These are phyloP conservation scores for Mycena venus DNA, from an alignment of 768 basidiomycete species.

Conservation along the genomic window DNA sequence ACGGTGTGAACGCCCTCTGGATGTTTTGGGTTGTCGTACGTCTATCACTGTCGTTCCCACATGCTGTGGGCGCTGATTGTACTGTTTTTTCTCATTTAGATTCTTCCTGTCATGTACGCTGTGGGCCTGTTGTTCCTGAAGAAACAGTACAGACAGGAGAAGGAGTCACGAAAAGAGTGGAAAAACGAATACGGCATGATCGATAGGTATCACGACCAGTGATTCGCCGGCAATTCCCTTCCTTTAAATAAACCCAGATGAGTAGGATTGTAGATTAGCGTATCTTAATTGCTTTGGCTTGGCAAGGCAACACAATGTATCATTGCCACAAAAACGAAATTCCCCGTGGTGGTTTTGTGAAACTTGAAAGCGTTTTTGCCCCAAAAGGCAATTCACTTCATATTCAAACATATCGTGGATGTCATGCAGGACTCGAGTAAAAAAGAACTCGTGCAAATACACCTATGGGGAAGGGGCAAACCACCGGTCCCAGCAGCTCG, in stretches of 20 bases:
- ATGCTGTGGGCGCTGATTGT: neutral
- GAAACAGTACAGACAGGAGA: slow-evolving; percentile 63
- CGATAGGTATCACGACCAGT: slow-evolving; percentile 1
- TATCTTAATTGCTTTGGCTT: too few species aligned
- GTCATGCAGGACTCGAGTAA: too few species aligned
- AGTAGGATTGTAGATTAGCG: neutral
- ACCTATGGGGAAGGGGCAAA: too few species aligned
- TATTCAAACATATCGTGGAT: too few species aligned
- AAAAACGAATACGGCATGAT: neutral
- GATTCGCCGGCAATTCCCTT: neutral
- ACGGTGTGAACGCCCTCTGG: slow-evolving; percentile 55
- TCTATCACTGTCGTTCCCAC: slow-evolving; percentile 9
- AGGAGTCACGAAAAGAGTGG: slow-evolving; percentile 31
- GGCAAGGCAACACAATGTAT: too few species aligned
- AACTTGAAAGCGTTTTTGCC: too few species aligned
- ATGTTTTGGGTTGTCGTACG: slow-evolving; percentile 63
- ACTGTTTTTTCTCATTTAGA: slow-evolving; percentile 38
- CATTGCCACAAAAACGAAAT: too few species aligned
- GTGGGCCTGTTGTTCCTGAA: slow-evolving; percentile 60
- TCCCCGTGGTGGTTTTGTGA: too few species aligned
- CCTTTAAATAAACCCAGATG: neutral
- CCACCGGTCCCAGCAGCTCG: too few species aligned
- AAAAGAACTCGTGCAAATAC: too few species aligned
- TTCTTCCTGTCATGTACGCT: slow-evolving; percentile 59
- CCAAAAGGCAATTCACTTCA: too few species aligned